Conservation (phyloP, 176 grass and related monocot genomes). For the Elaeis guineensis region DNA sequence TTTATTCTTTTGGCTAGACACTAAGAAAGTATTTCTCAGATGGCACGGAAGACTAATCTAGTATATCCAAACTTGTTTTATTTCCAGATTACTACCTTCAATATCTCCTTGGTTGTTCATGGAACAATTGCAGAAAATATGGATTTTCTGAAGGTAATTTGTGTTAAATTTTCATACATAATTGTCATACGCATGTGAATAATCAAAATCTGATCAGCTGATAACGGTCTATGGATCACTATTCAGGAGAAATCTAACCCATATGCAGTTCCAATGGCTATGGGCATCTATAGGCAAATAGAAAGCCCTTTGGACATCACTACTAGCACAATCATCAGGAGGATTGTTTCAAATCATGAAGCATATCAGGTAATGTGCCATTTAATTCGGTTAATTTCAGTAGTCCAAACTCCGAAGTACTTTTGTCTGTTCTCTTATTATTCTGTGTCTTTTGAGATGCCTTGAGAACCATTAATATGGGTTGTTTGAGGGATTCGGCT, state of each 20-base stretch:
- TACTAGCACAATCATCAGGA: slow-evolving; percentile 4
- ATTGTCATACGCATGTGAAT: not conserved
- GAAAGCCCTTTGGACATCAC: slow-evolving; percentile 1
- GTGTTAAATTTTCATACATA: not conserved
- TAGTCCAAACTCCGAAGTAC: too few species aligned
- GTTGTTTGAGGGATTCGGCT: too few species aligned
- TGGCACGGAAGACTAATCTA: too few species aligned
- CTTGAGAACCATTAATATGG: too few species aligned
- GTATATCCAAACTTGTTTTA: not conserved
- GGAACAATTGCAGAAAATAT: not conserved
- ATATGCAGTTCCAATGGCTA: slow-evolving; percentile 3
- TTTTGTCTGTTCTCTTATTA: too few species aligned
- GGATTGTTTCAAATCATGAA: slow-evolving; percentile 5
- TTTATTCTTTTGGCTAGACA: too few species aligned
- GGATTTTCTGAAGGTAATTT: not conserved
- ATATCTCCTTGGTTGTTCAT: slow-evolving; percentile 4
- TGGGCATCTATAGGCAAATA: not conserved
- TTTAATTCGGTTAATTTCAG: too few species aligned
- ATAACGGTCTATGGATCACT: not conserved
- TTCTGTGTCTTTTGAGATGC: too few species aligned
- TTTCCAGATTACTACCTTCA: slow-evolving; percentile 1
- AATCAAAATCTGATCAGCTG: not conserved
- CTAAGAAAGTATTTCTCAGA: too few species aligned
- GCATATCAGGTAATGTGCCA: not conserved
- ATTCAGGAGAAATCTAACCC: not conserved